Base-by-base conservation (phyloP, 441 rosid species). In the Euphorbia corollata region DNA sequence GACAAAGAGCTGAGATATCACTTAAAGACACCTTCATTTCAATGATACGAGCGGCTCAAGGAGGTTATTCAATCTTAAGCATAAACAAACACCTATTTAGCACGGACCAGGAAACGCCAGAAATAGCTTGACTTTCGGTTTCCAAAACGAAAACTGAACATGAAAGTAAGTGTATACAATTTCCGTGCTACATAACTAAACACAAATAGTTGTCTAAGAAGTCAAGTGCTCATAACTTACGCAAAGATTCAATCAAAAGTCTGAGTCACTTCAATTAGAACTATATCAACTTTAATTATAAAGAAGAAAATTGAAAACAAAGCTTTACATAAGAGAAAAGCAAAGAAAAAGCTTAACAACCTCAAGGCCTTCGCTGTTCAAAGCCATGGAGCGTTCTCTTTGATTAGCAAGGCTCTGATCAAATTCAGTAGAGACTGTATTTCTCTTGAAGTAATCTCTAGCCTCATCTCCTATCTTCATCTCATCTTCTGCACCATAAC, bases 291-390 rank as follows among this genome's bases (percentile, higher is more conserved):
- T 32, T 30, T 5, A 57, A 30, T 20, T 34, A 0, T 32, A 11
- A 22, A 13, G 51, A 4, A 22, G 8, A 12, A 59, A 5, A 19
- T 23, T 20, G 34, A 27, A 62, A 0, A 20, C 12, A 70, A 54
- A 24, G 27, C 18, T 55, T 18, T 1, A 61, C 51, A 16, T 51
- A 45, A 38, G 47, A 57, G 19, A 23, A 13, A n/a, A 59, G 18
- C 19, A 48, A 48, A 48, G 53, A 48, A 48, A 48, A 16, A 48
- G 36, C 38, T 57, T 54, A 39, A 47, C 15, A 79, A 94, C 99
- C 98, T 91, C 97, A 68, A 94, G 89, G 70, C 99, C 99, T 85
- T 94, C 98, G 45, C 97, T 94, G 80, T 91, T 89, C 78, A 94
- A 78, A 32, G 90, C 85, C 87, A 91, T 81, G 10, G 98, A 94